Base-by-base conservation (phyloP, 176 grass and related monocot genomes). In the Tillandsia leiboldiana region DNA sequence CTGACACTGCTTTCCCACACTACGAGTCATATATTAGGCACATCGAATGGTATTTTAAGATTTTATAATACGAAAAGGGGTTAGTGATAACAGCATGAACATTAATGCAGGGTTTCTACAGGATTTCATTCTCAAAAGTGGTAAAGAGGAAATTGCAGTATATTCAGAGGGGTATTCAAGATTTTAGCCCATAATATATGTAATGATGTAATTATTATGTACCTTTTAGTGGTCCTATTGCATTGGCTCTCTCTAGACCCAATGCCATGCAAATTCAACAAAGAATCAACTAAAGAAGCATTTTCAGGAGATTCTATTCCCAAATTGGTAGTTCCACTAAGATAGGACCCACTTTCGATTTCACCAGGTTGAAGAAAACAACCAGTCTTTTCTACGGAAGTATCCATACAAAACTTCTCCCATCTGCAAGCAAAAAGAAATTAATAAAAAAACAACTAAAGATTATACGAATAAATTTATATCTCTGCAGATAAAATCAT, bases 351-450 rank as follows among this genome's bases (percentile, higher is more conserved):
- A 53, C 75, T 57, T 8, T 49, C 53, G 51, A 53, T 68, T 72
- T 92, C 81, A 3, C 56, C 63, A 63, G 23, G 14, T 71, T 83
- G 73, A 56, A 96, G 58, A 80, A 89, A 96, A 42, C 81, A 77
- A 70, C 88, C 90, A 71, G 83, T 86, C 80, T 92, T 96, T 85
- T 96, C 92, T 68, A 91, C 68, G 51, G 88, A 89, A 75, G 92
- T 92, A 13, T 87, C 92, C 62, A 62, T 76, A 76, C 88, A 96
- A 64, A 85, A 89, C 33, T 96, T 72, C 79, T 89, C 88, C 86
- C 86, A 91, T 70, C 92, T 96, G 75, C 63, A 85, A 58, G 51
- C 22, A 73, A 2, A 59, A 59, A n/a, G 53, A n/a, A 56, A 56
- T 14, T 12, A 56, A 59, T 5, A 17, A 59, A 59, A 20, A 48